phyloP scores from a whole-genome alignment of 352 stramenopile species.

The Phytophthora nicotianae region DNA sequence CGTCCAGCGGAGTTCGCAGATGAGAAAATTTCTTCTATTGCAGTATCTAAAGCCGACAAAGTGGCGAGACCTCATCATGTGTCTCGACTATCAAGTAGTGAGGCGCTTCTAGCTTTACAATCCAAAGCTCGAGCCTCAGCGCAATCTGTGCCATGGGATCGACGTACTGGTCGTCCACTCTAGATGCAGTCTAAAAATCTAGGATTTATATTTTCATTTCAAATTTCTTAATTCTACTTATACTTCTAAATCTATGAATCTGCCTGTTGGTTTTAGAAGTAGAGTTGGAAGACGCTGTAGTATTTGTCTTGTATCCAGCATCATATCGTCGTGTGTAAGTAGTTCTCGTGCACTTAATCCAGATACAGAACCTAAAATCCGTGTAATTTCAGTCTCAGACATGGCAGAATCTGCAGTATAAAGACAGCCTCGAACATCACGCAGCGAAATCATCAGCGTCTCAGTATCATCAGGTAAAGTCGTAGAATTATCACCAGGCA shows the following conservation, averaged over 20 bases:
- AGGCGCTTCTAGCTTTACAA: slow-evolving; percentile 3
- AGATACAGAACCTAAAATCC: slow-evolving; percentile 36
- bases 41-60: slow-evolving; percentile 31
- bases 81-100: slow-evolving; percentile 20
- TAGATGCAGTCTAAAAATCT: slow-evolving; percentile 9
- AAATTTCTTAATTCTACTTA: background rate
- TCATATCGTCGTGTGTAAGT: slow-evolving; percentile 63
- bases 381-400: slow-evolving; percentile 57
- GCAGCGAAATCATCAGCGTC: slow-evolving; percentile 55
- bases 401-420: slow-evolving; percentile 56
- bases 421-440: slow-evolving; percentile 44
- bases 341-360: slow-evolving; percentile 54
- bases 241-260: slow-evolving; percentile 11
- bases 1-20: slow-evolving; percentile 26
- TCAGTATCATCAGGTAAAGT: background rate
- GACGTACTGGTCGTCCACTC: slow-evolving; percentile 46
- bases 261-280: slow-evolving; percentile 51
- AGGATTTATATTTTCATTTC: background rate
- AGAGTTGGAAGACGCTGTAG: slow-evolving; percentile 48
- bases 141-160: slow-evolving; percentile 44
- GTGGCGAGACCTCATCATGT: slow-evolving; percentile 38
- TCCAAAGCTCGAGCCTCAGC: slow-evolving; percentile 13
- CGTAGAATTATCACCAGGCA: slow-evolving; percentile 1
- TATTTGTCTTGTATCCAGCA: slow-evolving; percentile 51
- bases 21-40: slow-evolving; percentile 10